These are phyloP conservation scores for Eucalyptus victrix DNA, from an alignment of 345 rosid genomes.

Conservation along the genomic window DNA sequence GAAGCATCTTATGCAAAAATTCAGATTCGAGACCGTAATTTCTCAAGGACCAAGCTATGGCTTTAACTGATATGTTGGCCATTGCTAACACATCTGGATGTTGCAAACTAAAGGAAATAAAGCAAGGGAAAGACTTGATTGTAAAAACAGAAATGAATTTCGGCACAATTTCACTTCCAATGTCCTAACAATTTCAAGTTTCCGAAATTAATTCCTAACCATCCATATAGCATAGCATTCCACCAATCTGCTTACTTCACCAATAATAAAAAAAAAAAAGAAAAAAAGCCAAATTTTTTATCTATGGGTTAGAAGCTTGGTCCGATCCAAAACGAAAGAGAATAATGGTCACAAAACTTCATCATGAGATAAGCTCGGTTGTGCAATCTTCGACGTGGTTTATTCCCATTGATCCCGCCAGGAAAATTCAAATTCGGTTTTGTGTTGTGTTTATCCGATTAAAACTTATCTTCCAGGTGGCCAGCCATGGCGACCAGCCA, in stretches of 20 bases:
- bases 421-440: no score
- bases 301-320: not conserved
- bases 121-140: not conserved
- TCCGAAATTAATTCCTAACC: not conserved
- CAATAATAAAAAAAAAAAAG: not conserved
- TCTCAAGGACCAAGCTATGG: not conserved
- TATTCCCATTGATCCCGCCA: not conserved
- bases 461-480: no score
- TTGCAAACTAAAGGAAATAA: not conserved
- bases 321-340: not conserved
- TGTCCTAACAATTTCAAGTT: not conserved
- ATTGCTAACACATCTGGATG: not conserved
- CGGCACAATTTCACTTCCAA: not conserved
- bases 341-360: no score
- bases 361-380: not conserved
- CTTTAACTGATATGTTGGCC: not conserved
- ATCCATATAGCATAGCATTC: not conserved
- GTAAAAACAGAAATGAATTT: not conserved
- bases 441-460: no score
- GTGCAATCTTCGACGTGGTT: not conserved
- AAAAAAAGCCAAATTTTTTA: not conserved
- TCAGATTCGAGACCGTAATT: no score
- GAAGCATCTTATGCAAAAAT: no score
- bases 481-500: no score
- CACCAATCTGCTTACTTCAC: not conserved